Conservation (phyloP, 2,329 filamentous ascomycete species). For the Aspergillus flavus region DNA sequence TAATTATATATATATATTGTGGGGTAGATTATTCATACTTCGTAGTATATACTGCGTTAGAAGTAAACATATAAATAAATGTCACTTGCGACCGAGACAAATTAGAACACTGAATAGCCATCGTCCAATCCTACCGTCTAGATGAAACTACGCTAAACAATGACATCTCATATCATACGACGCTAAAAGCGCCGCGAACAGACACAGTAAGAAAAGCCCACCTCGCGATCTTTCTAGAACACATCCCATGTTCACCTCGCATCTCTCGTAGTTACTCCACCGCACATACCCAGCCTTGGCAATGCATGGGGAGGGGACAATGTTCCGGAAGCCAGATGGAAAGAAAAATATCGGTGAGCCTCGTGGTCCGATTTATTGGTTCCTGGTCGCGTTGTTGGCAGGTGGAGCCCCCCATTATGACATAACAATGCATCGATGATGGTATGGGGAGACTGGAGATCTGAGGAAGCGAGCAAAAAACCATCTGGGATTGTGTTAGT, state of each 20-base stretch:
- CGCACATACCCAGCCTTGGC: slow-evolving; percentile 4
- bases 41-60: too few species aligned
- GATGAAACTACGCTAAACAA: neutral
- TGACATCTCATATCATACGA: slow-evolving; percentile 1
- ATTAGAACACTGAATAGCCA: neutral
- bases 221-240: slow-evolving; percentile 1
- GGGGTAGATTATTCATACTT: too few species aligned
- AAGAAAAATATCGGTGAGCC: slow-evolving; percentile 16
- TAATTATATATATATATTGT: too few species aligned
- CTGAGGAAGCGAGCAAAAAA: neutral
- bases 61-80: too few species aligned
- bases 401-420: slow-evolving; percentile 5
- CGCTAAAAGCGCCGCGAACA: neutral
- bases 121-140: neutral
- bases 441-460: neutral
- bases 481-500: too few species aligned
- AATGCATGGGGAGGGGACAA: slow-evolving; percentile 10
- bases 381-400: slow-evolving; percentile 18
- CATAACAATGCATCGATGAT: slow-evolving; percentile 4
- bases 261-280: neutral
- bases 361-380: slow-evolving; percentile 8
- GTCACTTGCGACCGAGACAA: neutral
- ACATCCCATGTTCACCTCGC: neutral
- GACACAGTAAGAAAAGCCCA: neutral
- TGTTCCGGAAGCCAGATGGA: slow-evolving; percentile 12